These are phyloP conservation scores for Suhomyces bokatorum DNA, from an alignment of 1,139 yeast species.

Conservation along the genomic window DNA sequence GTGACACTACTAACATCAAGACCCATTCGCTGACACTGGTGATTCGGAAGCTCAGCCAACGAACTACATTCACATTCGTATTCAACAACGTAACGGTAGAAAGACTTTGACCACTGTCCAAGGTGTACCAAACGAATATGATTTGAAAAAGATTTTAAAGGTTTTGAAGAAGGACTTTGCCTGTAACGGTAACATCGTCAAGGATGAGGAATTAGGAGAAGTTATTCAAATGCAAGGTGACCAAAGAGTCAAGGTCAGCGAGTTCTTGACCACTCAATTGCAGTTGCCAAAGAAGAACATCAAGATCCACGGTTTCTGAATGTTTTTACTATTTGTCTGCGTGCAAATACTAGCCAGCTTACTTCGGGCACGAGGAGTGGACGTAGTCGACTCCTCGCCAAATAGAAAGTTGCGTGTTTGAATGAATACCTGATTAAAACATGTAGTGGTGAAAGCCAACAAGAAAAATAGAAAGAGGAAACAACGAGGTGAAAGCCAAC, in stretches of 20 bases:
- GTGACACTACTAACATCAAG: slow-evolving; percentile 36
- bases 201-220: slow-evolving; percentile 94
- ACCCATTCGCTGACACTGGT: slow-evolving; percentile 99
- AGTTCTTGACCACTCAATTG: slow-evolving; percentile 83
- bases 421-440: slow-evolving; percentile 1
- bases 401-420: slow-evolving; percentile 2
- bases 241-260: slow-evolving; percentile 95
- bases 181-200: slow-evolving; percentile 97
- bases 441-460: background rate
- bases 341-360: slow-evolving; percentile 1
- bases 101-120: slow-evolving; percentile 98
- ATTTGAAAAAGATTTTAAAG: slow-evolving; percentile 88
- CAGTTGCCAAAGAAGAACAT: slow-evolving; percentile 93
- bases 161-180: slow-evolving; percentile 97
- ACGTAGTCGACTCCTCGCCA: background rate
- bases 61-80: slow-evolving; percentile 96
- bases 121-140: slow-evolving; percentile 95
- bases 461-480: background rate
- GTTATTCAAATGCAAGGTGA: slow-evolving; percentile 98
- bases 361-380: background rate
- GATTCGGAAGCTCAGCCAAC: slow-evolving; percentile 97
- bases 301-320: slow-evolving; percentile 95
- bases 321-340: background rate
- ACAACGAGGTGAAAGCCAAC: background rate
- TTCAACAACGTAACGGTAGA: slow-evolving; percentile 99